Base-by-base conservation (phyloP, 208 protist genomes). In the Leptomonas pyrrhocoris region DNA sequence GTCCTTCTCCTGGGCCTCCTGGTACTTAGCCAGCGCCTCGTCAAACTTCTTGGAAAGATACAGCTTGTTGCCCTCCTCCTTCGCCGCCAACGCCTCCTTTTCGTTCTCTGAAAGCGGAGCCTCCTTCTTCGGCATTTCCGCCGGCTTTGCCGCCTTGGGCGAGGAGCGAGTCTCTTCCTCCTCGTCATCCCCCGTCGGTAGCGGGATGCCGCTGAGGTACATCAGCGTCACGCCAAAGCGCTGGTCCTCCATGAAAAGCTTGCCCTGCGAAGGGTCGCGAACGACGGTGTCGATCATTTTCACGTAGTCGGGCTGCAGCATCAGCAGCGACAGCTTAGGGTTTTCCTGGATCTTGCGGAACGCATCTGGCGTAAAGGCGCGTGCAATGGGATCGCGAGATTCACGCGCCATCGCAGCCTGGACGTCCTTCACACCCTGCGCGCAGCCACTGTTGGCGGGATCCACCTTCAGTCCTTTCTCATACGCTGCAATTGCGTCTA, bases 41-140 rank as follows among this genome's bases (percentile, higher is more conserved):
- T 96, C 97, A 70, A 99, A 99, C 63, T 96, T 80, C 70, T 94
- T 90, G 46, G 89, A 88, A 73, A 98, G 94, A 90, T 99, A 99
- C 16, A 94, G 80, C 64, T 88, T 89, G 80, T 98, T 99, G 25
- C 97, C 97, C 70, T 97, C 83, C 69, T 97, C 92, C 76, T 98
- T 97, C n/a, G 93, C 60, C 16, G 76, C 79, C 48, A 89, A 45
- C 11, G 88, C 86, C 71, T 92, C 88, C 69, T 86, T 84, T 73
- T 89, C 77, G 49, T 81, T 77, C 18, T 85, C 65, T 6, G 84
- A 78, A 19, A 93, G 73, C 36, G 82, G 61, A 23, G 68, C 67
- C 57, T 80, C 75, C 16, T 84, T 65, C 46, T 82, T 73, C 27
- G 71, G 50, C 59, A 81, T 80, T 50, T 80, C 56, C 34, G 60